Conservation (phyloP, 192 early-diverging fungal genomes). For the Coemansia guatemalensis region DNA sequence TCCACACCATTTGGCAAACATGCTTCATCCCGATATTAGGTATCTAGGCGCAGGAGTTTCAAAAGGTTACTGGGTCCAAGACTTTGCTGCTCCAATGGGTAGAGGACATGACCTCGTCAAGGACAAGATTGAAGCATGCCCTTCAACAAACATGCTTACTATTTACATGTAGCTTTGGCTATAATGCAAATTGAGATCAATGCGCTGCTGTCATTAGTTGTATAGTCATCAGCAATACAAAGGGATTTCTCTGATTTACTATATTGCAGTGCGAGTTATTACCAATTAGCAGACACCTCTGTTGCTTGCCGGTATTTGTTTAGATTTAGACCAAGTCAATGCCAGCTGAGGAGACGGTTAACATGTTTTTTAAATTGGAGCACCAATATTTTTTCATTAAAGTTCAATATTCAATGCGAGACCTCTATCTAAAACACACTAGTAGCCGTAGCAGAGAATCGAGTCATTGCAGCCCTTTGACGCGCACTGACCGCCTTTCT, state of each 20-base stretch:
- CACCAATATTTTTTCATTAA: too few relatives aligned
- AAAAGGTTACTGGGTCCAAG: constrained; percentile 49
- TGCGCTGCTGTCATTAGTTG: too few relatives aligned
- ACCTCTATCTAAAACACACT: background rate
- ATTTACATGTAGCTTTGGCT: constrained; percentile 16
- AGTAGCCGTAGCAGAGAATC: constrained; percentile 52
- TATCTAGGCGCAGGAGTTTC: constrained; percentile 40
- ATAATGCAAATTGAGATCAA: background rate
- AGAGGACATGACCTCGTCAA: constrained; percentile 3
- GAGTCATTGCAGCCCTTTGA: constrained; percentile 50
- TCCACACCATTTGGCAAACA: constrained; percentile 34
- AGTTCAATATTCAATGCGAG: too few relatives aligned
- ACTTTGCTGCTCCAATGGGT: constrained; percentile 35
- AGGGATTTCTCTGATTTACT: too few relatives aligned
- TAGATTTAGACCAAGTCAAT: too few relatives aligned
- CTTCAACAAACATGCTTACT: constrained; percentile 3
- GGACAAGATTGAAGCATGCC: constrained; percentile 27
- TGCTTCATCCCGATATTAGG: constrained; percentile 34
- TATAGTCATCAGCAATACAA: too few relatives aligned
- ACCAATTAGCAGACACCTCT: too few relatives aligned
- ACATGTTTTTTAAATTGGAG: too few relatives aligned
- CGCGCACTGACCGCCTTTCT: constrained; percentile 56
- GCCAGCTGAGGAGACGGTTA: too few relatives aligned
- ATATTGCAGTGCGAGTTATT: too few relatives aligned
- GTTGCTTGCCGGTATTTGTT: too few relatives aligned